Conservation (phyloP, 1,284 basidiomycete species). For the Irpex sp. region DNA sequence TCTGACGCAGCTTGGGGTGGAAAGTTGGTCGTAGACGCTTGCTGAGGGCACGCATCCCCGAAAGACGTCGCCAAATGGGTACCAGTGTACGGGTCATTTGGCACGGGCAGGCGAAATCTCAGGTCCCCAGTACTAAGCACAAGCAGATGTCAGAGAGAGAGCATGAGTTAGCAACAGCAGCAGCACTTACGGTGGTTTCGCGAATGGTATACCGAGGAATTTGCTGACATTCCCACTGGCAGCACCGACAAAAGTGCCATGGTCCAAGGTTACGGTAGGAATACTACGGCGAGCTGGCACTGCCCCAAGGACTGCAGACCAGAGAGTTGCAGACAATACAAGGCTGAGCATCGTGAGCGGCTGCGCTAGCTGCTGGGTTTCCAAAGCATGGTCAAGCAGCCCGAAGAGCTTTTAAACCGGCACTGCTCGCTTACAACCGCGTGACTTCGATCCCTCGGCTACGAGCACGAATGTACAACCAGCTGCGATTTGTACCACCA, state of each 20-base stretch:
- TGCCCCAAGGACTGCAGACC: background rate
- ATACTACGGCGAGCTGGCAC: background rate
- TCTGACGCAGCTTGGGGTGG: constrained; percentile 19
- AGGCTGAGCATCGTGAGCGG: background rate
- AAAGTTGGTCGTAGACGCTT: constrained; percentile 37
- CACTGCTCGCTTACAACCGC: background rate
- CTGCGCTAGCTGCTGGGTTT: background rate
- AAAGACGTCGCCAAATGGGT: constrained; percentile 47
- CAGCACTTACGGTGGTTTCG: constrained; percentile 31
- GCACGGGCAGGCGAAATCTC: constrained; percentile 54
- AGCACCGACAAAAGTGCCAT: constrained; percentile 29
- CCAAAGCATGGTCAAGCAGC: background rate
- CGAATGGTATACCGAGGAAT: constrained; percentile 37
- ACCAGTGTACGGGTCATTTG: constrained; percentile 48
- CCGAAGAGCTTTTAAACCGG: background rate
- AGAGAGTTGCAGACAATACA: background rate
- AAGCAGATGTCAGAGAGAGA: background rate
- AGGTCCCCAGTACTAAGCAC: constrained; percentile 23
- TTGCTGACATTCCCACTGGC: constrained; percentile 24
- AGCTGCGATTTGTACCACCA: background rate
- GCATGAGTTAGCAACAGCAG: background rate
- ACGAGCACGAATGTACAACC: background rate
- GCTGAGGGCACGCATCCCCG: constrained; percentile 61
- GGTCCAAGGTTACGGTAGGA: constrained; percentile 28
- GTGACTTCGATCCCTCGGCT: background rate